Conservation (phyloP, 2,329 filamentous ascomycete genomes). For the Paracorniculantispora psalliotae region DNA sequence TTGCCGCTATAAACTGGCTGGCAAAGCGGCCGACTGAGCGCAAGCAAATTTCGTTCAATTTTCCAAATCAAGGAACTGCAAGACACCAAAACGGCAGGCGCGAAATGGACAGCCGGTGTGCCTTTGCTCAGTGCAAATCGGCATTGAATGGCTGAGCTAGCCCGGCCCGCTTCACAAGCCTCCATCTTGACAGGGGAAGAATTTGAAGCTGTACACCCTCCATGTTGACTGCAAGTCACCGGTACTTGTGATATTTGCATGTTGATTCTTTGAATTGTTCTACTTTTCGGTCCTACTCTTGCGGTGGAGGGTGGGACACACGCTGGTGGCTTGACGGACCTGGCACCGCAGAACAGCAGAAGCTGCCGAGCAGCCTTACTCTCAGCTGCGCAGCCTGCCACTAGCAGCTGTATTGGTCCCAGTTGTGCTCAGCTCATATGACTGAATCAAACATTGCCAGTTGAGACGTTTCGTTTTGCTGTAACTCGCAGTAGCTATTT, state of each 20-base stretch:
- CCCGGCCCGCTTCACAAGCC: background rate
- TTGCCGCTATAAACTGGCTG: no score
- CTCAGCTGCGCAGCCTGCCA: background rate
- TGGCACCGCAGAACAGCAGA: background rate
- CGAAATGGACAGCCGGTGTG: no score
- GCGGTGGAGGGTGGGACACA: background rate
- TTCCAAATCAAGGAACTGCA: no score
- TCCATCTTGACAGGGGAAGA: background rate
- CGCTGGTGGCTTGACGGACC: background rate
- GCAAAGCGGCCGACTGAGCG: no score
- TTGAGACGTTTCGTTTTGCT: no score
- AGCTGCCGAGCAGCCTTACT: background rate
- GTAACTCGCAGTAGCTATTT: no score
- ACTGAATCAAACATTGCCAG: no score
- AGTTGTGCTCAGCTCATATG: no score
- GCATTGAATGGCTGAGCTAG: background rate
- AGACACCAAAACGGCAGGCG: background rate
- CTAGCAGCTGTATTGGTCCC: no score
- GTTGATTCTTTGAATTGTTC: background rate
- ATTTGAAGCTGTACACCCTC: background rate
- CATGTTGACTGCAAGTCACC: background rate
- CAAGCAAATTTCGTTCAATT: no score
- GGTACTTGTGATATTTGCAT: constrained; percentile 5
- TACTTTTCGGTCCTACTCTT: background rate
- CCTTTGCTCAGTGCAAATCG: background rate